These are phyloP conservation scores for Candida tammaniensis DNA, from an alignment of 805 yeast genomes.

Conservation along the genomic window DNA sequence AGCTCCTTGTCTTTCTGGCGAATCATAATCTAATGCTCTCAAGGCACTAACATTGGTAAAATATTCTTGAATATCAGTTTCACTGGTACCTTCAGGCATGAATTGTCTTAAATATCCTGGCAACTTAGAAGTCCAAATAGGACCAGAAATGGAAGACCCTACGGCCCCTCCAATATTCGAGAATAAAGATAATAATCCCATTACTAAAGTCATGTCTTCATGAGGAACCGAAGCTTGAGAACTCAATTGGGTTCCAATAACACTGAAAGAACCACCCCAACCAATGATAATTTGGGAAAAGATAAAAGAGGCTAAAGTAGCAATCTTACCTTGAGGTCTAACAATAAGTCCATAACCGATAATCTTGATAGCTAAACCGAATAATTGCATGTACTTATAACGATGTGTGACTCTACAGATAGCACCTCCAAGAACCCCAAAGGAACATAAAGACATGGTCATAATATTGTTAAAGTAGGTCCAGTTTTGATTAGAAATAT, in stretches of 20 bases:
- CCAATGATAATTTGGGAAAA: constrained; percentile 34
- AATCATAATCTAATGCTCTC: constrained; percentile 21
- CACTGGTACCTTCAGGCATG: constrained; percentile 21
- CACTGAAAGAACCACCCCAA: constrained; percentile 39
- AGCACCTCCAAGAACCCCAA: constrained; percentile 36
- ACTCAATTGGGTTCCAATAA: constrained; percentile 34
- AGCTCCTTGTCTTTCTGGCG: constrained; percentile 28
- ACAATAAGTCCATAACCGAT: constrained; percentile 26
- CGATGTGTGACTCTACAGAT: constrained; percentile 33
- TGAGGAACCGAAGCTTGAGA: constrained; percentile 42
- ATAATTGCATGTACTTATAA: constrained; percentile 31
- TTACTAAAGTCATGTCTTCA: constrained; percentile 39
- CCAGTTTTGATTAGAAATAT: constrained; percentile 32
- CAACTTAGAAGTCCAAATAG: constrained; percentile 27
- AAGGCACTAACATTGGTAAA: constrained; percentile 20
- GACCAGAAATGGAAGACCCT: constrained; percentile 39
- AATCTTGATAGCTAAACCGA: constrained; percentile 30
- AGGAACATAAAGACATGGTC: constrained; percentile 36
- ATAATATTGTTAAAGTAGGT: constrained; percentile 35
- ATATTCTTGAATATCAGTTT: constrained; percentile 16
- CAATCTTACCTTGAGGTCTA: constrained; percentile 15
- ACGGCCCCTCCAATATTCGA: constrained; percentile 37
- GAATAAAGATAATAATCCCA: constrained; percentile 33
- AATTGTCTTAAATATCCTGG: constrained; percentile 26
- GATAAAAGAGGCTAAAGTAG: constrained; percentile 29